Base-by-base conservation (phyloP, 31 red algal species). In the Pterothamnion heteromorphum region DNA sequence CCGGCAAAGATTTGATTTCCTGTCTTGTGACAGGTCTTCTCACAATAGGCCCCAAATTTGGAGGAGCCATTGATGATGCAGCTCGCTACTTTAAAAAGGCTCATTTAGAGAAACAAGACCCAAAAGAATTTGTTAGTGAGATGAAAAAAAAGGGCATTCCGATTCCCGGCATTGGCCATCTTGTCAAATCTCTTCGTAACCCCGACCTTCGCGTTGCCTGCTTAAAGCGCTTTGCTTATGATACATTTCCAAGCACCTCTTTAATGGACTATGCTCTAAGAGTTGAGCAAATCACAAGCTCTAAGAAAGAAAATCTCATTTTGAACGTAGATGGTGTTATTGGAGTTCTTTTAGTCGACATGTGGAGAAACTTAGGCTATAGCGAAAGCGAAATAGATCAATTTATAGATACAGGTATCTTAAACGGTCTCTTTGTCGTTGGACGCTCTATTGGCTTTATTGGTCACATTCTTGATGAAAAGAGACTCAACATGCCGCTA, bases 241-340 rank as follows among this genome's bases (percentile, higher is more conserved):
- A 97, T 32, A 74, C 93, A 74, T 99, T 99, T 90, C 98, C 98
- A 3, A 57, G 90, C 57, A 97, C 93, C 80, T 71, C 95, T 0
- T 94, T 93, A 4, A 93, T 97, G 80, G 74, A 91, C 28, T 99
- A 97, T 57, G 98, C 98, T 20, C 91, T 95, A 74, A 64, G 57
- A 23, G 96, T 99, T 4, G 98, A 99, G 87, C 91, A 88, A 35
- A 96, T 96, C 91, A 99, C 98, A 3, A 74, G 97, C 9, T 94
- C 96, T 36, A 99, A 99, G 85, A 94, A 95, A 4, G 95, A 94
- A 71, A 97, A 99, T 89, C 86, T 99, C 30, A 95, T 99, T 3
- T 88, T 99, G 14, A 99, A 99, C 76, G 96, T 99, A 80, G 98
- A 99, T 90, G 98, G 98, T 9, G 95, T 93, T 4, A 99, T 99